A percentile compares a stretch with the other conserved stretches of the same genome.
Evolutionary conservation across 2,329 filamentous ascomycete species (phyloP).

Genomic region (Diaporthe citri): DNA sequence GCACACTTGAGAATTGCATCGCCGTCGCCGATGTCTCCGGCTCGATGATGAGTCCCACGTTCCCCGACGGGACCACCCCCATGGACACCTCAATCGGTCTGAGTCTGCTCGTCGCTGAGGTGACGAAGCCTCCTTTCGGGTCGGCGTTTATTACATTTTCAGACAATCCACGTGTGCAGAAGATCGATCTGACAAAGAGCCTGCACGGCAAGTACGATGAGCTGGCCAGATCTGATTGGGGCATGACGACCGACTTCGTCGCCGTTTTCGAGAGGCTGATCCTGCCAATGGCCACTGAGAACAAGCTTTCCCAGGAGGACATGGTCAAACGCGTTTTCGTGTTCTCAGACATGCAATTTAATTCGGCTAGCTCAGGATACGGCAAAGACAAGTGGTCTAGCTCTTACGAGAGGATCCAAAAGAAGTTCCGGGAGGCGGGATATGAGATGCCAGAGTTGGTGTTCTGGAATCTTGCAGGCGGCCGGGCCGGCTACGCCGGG

Average conservation of each 20-base stretch:
- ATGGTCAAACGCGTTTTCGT: conserved; percentile 74
- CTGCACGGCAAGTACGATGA: conserved; percentile 57
- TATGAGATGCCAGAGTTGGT: conserved; percentile 71
- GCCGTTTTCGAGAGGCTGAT: conserved; percentile 67
- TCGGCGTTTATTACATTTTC: conserved; percentile 71
- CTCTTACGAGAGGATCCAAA: conserved; percentile 63
- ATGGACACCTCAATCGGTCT: conserved; percentile 68
- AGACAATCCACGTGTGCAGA: conserved; percentile 53
- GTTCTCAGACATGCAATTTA: conserved; percentile 73
- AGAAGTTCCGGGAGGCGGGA: conserved; percentile 59
- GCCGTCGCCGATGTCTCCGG: conserved; percentile 70
- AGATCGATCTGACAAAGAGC: conserved; percentile 52
- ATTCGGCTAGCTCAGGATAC: conserved; percentile 49
- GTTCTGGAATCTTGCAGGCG: conserved; percentile 70
- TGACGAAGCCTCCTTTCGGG: conserved; percentile 64
- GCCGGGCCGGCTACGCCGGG: conserved; percentile 44
- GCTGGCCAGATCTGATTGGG: conserved; percentile 53
- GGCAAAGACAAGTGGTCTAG: conserved; percentile 52
- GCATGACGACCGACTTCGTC: conserved; percentile 63
- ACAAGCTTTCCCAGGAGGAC: conserved; percentile 65
- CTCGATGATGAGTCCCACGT: conserved; percentile 59
- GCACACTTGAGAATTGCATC: conserved; percentile 64
- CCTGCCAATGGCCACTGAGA: conserved; percentile 64
- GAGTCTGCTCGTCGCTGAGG: conserved; percentile 67
- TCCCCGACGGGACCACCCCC: conserved; percentile 61